Base-by-base conservation (phyloP, 371 early-diverging fungal genomes). In the Circinella minor region DNA sequence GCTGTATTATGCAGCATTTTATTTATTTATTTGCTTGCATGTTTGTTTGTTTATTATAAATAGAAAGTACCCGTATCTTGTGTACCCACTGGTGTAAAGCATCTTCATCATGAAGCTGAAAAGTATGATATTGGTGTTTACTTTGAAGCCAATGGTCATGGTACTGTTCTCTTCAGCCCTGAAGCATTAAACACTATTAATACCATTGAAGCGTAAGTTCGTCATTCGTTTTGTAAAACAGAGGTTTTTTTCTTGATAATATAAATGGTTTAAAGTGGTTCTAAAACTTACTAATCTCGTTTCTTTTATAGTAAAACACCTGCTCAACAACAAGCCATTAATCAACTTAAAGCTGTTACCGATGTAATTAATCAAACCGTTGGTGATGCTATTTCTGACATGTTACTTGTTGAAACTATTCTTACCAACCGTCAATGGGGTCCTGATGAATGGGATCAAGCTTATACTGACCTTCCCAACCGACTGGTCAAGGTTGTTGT, bases 141-240 rank as follows among this genome's bases (percentile, higher is more conserved):
- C 88, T 99, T 99, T 92, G 99, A 99, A 82, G 99, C 99, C 48
- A 99, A 99, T 73, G 99, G 99, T 63, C 99, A 99, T 80, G 99
- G 99, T 61, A 99, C 99, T 20, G 95, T 99, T 43, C 89, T 96
- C 66, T 99, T 99, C 84, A 96, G 95, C 78, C 82, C 90, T 62
- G 82, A 79, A 20, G 95, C 97, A 14, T 83, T 93, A 57, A 85
- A 91, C 63, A 88, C 91, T 18, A 92, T 98, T 85, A 86, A 89
- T 68, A 80, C 86, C 18, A 76, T 88, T 38, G 81, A 88, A 74
- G 91, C 91, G 91, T 91, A 85, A 63, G 80, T 77, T 43, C 4
- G 36, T 10, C 9, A 3, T 62, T 20, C 39, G 18, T 27, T 3
- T 39, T 61, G 13, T 43, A 14, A 17, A 49, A 43, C 43, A 6